These are phyloP conservation scores for Hyaloscypha hepaticicola DNA, from an alignment of 495 filamentous ascomycete species.

Conservation along the genomic window DNA sequence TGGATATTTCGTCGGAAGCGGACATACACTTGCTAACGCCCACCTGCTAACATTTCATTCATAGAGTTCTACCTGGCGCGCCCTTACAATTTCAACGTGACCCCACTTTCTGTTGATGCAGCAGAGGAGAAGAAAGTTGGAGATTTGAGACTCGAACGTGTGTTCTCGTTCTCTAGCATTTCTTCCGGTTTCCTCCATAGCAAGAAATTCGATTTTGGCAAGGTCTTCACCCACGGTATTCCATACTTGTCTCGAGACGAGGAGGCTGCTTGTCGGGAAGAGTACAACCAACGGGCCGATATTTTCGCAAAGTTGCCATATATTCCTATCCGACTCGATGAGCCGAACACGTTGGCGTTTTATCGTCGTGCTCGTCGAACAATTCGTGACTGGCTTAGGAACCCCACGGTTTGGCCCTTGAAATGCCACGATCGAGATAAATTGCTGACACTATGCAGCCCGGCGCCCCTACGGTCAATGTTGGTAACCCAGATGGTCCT, in stretches of 20 bases:
- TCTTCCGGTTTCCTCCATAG: conserved; percentile 63
- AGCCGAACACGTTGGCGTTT: conserved; percentile 58
- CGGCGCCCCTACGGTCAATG: conserved; percentile 40
- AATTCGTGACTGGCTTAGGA: conserved; percentile 50
- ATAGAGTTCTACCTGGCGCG: conserved; percentile 56
- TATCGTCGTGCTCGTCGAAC: conserved; percentile 45
- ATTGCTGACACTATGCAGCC: conserved; percentile 29
- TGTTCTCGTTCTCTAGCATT: conserved; percentile 39
- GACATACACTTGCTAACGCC: neutral
- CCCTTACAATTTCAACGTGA: conserved; percentile 70
- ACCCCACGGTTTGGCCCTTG: conserved; percentile 12
- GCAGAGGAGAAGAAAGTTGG: too few species aligned
- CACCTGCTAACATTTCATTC: neutral
- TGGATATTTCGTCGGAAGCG: too few species aligned
- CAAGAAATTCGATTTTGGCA: conserved; percentile 61
- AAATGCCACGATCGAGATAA: neutral
- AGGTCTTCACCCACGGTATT: conserved; percentile 58
- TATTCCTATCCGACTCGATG: conserved; percentile 48
- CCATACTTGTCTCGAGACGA: conserved; percentile 70
- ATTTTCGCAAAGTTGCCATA: conserved; percentile 41
- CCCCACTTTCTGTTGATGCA: conserved; percentile 45
- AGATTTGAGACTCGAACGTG: conserved; percentile 37
- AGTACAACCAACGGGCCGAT: conserved; percentile 36
- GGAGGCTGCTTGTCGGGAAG: conserved; percentile 44
- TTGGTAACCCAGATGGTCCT: conserved; percentile 29